Evolutionary conservation across 768 basidiomycete species (phyloP).

Genomic region (Pleurotus giganteus): DNA sequence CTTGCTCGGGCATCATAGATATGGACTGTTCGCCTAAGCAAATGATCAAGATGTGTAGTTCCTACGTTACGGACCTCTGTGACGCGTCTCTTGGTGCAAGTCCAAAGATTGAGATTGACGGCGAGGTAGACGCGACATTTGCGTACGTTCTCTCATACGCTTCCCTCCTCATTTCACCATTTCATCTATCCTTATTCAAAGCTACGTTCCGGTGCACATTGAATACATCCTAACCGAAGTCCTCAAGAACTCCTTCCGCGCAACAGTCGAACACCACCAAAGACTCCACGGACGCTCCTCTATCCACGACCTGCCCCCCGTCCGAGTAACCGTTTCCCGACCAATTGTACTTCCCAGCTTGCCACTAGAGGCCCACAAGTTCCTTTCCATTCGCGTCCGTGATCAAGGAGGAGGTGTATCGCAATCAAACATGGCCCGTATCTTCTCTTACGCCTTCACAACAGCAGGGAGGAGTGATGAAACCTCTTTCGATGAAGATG

Average conservation of each 20-base stretch:
- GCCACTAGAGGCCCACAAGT: constrained; percentile 32
- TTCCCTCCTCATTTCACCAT: neutral
- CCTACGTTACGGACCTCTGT: constrained; percentile 83
- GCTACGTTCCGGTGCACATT: constrained; percentile 86
- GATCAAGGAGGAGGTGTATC: constrained; percentile 88
- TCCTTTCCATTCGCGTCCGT: constrained; percentile 75
- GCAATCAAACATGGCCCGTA: constrained; percentile 67
- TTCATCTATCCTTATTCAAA: constrained; percentile 25
- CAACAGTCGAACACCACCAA: constrained; percentile 76
- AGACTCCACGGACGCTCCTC: constrained; percentile 36
- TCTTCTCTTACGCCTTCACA: constrained; percentile 92
- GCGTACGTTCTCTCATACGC: constrained; percentile 51
- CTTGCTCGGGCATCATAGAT: constrained; percentile 67
- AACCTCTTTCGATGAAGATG: constrained; percentile 26
- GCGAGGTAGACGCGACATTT: constrained; percentile 68
- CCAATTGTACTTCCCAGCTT: constrained; percentile 33
- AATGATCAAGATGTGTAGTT: constrained; percentile 77
- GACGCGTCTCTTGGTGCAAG: constrained; percentile 78
- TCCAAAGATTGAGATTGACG: constrained; percentile 70
- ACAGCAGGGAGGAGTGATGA: constrained; percentile 55
- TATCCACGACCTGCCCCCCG: constrained; percentile 49
- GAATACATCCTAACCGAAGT: constrained; percentile 92
- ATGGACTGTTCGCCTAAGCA: constrained; percentile 65
- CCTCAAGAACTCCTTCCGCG: constrained; percentile 88
- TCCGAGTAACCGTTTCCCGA: constrained; percentile 69